Evolutionary conservation across 2,329 filamentous ascomycete species (phyloP), one percentile per base, ranked within the genome.

Genomic region (Ophioceras dolichostomum): DNA sequence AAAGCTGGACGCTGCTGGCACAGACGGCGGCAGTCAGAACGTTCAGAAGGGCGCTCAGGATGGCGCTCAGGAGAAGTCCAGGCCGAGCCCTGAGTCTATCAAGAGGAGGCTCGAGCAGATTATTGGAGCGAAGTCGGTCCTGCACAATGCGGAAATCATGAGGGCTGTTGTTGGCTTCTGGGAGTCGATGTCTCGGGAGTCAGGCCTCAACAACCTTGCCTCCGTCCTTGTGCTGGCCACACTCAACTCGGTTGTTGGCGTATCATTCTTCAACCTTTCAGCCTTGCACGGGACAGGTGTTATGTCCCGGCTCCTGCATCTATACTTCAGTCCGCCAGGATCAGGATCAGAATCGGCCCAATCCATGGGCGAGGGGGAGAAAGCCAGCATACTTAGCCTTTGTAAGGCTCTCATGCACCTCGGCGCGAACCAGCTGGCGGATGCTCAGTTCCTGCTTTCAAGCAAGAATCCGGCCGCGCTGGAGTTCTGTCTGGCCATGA

Each of bases 361-460:
- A 16, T 54, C 58, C 12, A 60, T 83, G 21, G 65, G 67, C 12
- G 52, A 64, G 18, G 52, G 60, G 3, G 81, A 87, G 51, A 68
- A 64, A 47, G 55, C 64, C 19, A 64, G 76, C 12, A 70, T 86
- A 16, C 63, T 79, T 45, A 65, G 72, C 17, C 66, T 94, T 19
- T 88, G 83, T 49, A 71, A 71, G 45, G 67, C 68, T 56, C 60
- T 93, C 52, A 75, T 85, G 64, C 63, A 74, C 40, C 67, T 91
- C 43, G 89, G 91, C 16, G 73, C 94, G 46, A 83, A 79, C 49
- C 70, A 70, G 41, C 71, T 94, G n/a, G 76, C 84, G 32, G 87
- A 95, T 62, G 84, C 85, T 13, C 79, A 88, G 49, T 77, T 80
- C 42, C 67, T 98, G 21, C 56, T 79, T 27, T 64, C 68, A 10